These are phyloP conservation scores for Ostreobium quekettii DNA, from an alignment of 139 green algal genomes.

Conservation along the genomic window DNA sequence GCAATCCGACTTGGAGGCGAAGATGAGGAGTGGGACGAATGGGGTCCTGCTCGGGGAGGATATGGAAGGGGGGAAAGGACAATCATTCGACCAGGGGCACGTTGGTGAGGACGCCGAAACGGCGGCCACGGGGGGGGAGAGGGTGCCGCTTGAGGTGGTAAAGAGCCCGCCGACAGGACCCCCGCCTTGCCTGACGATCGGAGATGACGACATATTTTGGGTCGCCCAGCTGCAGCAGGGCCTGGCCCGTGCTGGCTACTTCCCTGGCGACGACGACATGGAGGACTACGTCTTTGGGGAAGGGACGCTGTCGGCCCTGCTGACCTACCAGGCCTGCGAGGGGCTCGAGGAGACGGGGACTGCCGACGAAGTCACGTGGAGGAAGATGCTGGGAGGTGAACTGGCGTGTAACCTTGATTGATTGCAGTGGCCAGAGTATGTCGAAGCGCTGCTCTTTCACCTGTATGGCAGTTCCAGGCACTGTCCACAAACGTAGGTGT, in stretches of 20 bases:
- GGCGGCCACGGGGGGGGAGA: background rate
- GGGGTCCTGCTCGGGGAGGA: background rate
- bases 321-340: conserved; percentile 53
- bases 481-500: too few species aligned
- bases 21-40: too few species aligned
- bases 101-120: background rate
- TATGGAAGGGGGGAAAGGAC: too few species aligned
- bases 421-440: too few species aligned
- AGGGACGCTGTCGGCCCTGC: conserved; percentile 29
- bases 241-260: conserved; percentile 48
- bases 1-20: background rate
- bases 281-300: conserved; percentile 52
- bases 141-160: conserved; percentile 21
- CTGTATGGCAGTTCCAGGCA: too few species aligned
- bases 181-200: conserved; percentile 42
- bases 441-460: too few species aligned
- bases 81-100: background rate
- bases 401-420: too few species aligned
- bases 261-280: conserved; percentile 55
- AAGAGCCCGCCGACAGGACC: conserved; percentile 33
- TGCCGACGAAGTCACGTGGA: conserved; percentile 23
- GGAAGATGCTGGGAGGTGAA: conserved; percentile 20
- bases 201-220: conserved; percentile 77
- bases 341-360: conserved; percentile 54
- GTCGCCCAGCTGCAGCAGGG: conserved; percentile 50